Evolutionary conservation across 768 basidiomycete species (phyloP), one percentile per base, ranked within the genome.

Genomic region (Lentinula boryana): DNA sequence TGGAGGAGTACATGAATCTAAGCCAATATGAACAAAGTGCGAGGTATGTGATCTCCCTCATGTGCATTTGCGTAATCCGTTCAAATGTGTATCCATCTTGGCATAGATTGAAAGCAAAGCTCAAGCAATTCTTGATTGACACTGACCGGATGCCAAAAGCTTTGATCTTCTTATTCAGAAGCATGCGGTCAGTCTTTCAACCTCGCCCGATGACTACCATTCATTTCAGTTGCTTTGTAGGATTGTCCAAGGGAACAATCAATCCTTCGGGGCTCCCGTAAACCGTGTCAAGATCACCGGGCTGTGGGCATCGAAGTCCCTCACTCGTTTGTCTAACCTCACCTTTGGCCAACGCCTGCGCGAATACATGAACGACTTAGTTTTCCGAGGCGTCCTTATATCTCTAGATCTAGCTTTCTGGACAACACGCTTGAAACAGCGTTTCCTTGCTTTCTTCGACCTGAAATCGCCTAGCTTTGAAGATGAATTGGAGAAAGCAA

Each of bases 281-380:
- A 95, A 95, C 68, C 84, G 93, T 18, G 87, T 97, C 74, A 94
- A 93, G 71, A 89, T 95, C 58, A 92, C 89, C 0, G 93, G 90
- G 0, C 84, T 82, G 69, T 92, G 86, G 83, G 94, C 92, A 31
- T 87, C 91, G 4, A 78, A 80, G 23, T 87, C 89, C 4, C 78
- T 89, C 5, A 73, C 78, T 9, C 73, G 75, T n/a, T 72, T 77
- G 32, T 65, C 76, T 15, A 66, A 78, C 61, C 76, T 84, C 35
- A 63, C 77, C 15, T 61, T 83, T 50, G 55, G 65, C 3, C 70
- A 76, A 48, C 79, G 83, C 4, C 40, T 83, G 1, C 70, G 69
- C 43, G 87, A 87, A 68, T 82, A 81, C 66, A 82, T 76, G 71
- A 76, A 83, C 56, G 78, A 91, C 64, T 63, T 87, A 43, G 64